phyloP scores from a whole-genome alignment of 202 grass and related monocot species.

The Carex sylvatica region DNA sequence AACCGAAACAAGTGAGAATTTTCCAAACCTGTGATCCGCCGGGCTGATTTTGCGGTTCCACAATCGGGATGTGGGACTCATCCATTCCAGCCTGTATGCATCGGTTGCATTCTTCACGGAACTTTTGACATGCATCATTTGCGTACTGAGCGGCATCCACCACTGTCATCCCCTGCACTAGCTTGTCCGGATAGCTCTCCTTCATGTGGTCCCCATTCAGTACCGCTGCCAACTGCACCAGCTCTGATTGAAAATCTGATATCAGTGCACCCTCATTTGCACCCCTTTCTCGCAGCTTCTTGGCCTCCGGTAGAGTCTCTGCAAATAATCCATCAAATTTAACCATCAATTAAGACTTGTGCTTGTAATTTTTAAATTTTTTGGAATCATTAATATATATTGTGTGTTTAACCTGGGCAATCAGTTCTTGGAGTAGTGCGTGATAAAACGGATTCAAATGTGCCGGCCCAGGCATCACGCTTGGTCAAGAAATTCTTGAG shows the following conservation, averaged over 20 bases:
- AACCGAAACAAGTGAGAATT: conserved; percentile 51
- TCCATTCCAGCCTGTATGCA: conserved; percentile 46
- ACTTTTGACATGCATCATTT: conserved; percentile 34
- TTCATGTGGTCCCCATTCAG: conserved; percentile 70
- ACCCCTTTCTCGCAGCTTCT: conserved; percentile 32
- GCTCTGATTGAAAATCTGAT: conserved; percentile 69
- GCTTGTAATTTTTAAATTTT: background rate
- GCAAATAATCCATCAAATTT: background rate
- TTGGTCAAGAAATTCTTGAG: conserved; percentile 66
- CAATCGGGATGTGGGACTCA: conserved; percentile 48
- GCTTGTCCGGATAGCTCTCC: conserved; percentile 50
- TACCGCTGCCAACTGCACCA: conserved; percentile 67
- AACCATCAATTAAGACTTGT: background rate
- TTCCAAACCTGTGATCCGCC: background rate
- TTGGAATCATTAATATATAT: background rate
- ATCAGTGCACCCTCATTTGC: conserved; percentile 39
- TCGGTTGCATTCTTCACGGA: conserved; percentile 52
- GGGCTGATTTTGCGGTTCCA: conserved; percentile 15
- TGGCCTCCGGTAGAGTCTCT: conserved; percentile 51
- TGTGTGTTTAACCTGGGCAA: conserved; percentile 42
- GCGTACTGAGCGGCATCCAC: conserved; percentile 48
- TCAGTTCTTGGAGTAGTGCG: conserved; percentile 57
- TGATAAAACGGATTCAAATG: conserved; percentile 61
- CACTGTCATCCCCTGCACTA: conserved; percentile 76
- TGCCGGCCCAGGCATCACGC: conserved; percentile 76